A percentile compares a stretch with the other conserved stretches of the same genome.
Conservation (phyloP, 768 basidiomycete genomes). For the Macrolepiota albuminosa region DNA sequence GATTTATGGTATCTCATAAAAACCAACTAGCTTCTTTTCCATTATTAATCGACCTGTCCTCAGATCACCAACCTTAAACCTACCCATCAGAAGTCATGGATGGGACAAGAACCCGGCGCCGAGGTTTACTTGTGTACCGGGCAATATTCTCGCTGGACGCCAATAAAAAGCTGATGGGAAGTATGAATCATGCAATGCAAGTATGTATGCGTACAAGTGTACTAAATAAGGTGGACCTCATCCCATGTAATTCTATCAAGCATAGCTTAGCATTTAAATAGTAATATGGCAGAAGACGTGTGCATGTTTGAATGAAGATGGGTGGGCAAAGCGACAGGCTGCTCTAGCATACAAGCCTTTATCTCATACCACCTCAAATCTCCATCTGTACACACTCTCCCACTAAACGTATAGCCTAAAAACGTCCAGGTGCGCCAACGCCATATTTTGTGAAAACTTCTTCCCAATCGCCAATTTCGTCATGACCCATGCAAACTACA, state of each 20-base stretch:
- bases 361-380: not conserved
- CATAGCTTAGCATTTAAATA: not conserved
- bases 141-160: slow-evolving; percentile 60
- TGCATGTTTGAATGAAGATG: not conserved
- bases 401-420: not conserved
- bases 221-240: slow-evolving; percentile 2
- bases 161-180: slow-evolving; percentile 19
- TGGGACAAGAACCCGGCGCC: slow-evolving; percentile 50
- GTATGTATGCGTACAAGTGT: slow-evolving; percentile 5
- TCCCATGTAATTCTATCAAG: not conserved
- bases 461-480: slow-evolving; percentile 68
- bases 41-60: not conserved
- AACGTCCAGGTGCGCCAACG: slow-evolving; percentile 26
- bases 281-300: not conserved
- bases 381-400: not conserved
- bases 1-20: slow-evolving; percentile 54
- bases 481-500: slow-evolving; percentile 78
- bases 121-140: slow-evolving; percentile 70
- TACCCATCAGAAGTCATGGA: slow-evolving; percentile 67
- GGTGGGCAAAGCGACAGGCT: not conserved
- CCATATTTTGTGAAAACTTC: slow-evolving; percentile 67
- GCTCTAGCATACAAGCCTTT: not conserved
- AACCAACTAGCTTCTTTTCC: not conserved
- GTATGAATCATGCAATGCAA: slow-evolving; percentile 4
- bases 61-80: slow-evolving; percentile 69